Evolutionary conservation across 805 yeast species (phyloP).

Genomic region (Saccharomycopsis synnaedendra): DNA sequence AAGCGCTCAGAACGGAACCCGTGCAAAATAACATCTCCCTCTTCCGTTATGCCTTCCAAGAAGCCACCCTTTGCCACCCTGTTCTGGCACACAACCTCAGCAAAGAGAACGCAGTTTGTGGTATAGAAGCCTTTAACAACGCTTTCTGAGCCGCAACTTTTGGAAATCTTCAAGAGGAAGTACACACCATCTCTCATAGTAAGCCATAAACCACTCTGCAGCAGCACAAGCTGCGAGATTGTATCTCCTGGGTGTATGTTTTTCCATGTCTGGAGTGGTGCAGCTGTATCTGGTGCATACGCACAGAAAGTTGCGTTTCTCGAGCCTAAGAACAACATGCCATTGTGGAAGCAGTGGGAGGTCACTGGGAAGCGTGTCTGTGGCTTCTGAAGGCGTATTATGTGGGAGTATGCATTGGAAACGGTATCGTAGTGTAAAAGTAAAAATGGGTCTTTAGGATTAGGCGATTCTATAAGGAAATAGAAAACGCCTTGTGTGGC

Average conservation of each 20-base stretch:
- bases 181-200: conserved; percentile 60
- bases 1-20: conserved; percentile 80
- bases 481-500: conserved; percentile 15
- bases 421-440: conserved; percentile 24
- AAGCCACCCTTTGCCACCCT: conserved; percentile 58
- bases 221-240: conserved; percentile 38
- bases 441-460: conserved; percentile 43
- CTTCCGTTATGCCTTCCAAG: conserved; percentile 59
- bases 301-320: conserved; percentile 56
- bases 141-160: background rate
- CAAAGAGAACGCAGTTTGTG: no score
- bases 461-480: conserved; percentile 54
- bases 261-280: conserved; percentile 25
- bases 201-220: conserved; percentile 17
- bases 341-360: conserved; percentile 35
- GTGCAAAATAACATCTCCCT: conserved; percentile 44
- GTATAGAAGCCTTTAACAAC: no score
- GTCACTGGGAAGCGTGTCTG: conserved; percentile 39
- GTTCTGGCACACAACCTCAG: conserved; percentile 38
- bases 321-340: conserved; percentile 52
- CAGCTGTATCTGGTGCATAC: conserved; percentile 30
- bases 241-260: conserved; percentile 58
- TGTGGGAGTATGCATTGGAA: background rate
- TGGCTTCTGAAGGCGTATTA: conserved; percentile 19
- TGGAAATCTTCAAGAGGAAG: conserved; percentile 21